A percentile compares a stretch with the other conserved stretches of the same genome.
phyloP scores from a whole-genome alignment of 2,329 filamentous ascomycete genomes.

The Beauveria australis region DNA sequence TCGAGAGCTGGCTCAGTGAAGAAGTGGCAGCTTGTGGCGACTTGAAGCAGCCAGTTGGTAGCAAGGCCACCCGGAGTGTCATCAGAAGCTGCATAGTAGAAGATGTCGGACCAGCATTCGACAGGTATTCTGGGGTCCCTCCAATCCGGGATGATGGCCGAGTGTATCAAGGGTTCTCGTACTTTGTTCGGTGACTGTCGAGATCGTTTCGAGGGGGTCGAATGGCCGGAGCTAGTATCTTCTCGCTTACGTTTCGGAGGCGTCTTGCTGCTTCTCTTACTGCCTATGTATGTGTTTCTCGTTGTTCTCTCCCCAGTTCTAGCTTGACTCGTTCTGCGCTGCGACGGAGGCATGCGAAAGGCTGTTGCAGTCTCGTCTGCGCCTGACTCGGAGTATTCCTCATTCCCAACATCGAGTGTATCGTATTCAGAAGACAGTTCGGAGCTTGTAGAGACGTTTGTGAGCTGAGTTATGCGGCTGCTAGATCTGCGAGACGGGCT shows the following conservation, averaged over 20 bases:
- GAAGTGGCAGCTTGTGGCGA: conserved; percentile 52
- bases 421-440: background rate
- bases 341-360: background rate
- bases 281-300: background rate
- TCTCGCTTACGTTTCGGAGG: background rate
- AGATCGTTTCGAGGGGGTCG: background rate
- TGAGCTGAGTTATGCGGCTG: conserved; percentile 4
- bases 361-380: background rate
- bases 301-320: background rate
- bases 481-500: conserved; percentile 4
- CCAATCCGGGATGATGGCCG: conserved; percentile 43
- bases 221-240: background rate
- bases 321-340: background rate
- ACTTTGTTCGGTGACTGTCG: background rate
- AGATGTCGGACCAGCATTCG: conserved; percentile 60
- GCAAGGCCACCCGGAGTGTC: conserved; percentile 32
- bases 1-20: conserved; percentile 68
- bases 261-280: background rate
- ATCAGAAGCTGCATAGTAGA: conserved; percentile 55
- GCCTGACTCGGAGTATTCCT: background rate
- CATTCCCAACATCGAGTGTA: background rate
- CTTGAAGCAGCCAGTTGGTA: conserved; percentile 56
- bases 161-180: background rate
- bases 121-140: conserved; percentile 51
- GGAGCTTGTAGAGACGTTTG: conserved; percentile 2